Evolutionary conservation across 208 protist genomes (phyloP), one percentile per base, ranked within the genome.

Genomic region (Acanthamoeba sp.): DNA sequence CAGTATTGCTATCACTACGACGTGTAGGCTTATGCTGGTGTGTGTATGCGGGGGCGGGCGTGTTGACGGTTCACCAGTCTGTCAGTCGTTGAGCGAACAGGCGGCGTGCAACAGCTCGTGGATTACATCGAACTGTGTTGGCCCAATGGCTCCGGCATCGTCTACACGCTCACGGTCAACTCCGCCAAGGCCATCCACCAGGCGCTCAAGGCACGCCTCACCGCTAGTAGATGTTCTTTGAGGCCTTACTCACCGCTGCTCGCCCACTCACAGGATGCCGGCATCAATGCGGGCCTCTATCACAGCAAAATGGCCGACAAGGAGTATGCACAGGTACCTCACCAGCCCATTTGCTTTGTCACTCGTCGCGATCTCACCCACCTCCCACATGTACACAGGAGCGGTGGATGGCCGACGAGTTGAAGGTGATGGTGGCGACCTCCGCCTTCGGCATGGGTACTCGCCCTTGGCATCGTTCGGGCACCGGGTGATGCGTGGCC

Each of bases 381-480:
- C 45, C 45, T 59, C 22, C 22, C 22, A 5, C 4, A 24, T 59
- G 55, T 34, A 9, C 27, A 66, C 20, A 88, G 80, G 80, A 34
- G 12, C 76, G 32, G 71, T 99, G 99, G 97, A 97, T 97, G 55
- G 87, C 95, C 0, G 98, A 97, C 66, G 94, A 96, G 27, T 95
- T 99, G 27, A 96, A 98, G 52, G 97, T 99, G 24, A 96, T 99
- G 12, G 97, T 98, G 22, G 99, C 99, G 14, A 99, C 99, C 10
- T 98, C 99, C 4, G 99, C 99, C 27, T 99, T 99, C 96, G 99
- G 99, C 34, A 99, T 99, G 98, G 99, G 98, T 95, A 24, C 45
- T 0, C 20, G 55, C 20, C n/a, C 5, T 62, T 5, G 52, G 1
- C 48, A 20, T 62, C 7, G 14, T 62, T n/a, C n/a, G n/a, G n/a